Conservation (phyloP, 176 grass and related monocot species). For the Aegilops speltoides region DNA sequence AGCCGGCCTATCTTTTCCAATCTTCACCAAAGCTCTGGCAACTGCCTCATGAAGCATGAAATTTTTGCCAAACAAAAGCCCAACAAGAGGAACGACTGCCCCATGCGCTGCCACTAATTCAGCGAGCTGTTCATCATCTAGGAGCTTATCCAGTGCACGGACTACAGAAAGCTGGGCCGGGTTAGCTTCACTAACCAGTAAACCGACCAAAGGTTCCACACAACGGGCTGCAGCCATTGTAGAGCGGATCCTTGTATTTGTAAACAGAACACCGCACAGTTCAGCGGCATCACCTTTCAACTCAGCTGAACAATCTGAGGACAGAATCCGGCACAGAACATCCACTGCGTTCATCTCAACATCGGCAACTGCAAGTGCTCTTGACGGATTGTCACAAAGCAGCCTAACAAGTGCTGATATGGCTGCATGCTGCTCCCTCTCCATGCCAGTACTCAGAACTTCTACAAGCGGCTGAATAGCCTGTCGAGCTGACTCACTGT, state of each 20-base stretch:
- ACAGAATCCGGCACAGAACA: slow-evolving; percentile 90
- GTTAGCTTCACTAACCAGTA: slow-evolving; percentile 79
- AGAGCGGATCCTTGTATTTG: slow-evolving; percentile 96
- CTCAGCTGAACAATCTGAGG: slow-evolving; percentile 84
- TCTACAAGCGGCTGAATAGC: slow-evolving; percentile 98
- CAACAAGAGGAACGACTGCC: slow-evolving; percentile 82
- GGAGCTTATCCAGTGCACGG: slow-evolving; percentile 89
- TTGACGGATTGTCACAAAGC: slow-evolving; percentile 91
- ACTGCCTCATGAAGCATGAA: slow-evolving; percentile 87
- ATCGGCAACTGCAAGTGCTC: slow-evolving; percentile 85
- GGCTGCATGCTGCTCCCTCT: slow-evolving; percentile 97
- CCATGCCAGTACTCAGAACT: slow-evolving; percentile 93
- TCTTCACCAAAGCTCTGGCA: slow-evolving; percentile 89
- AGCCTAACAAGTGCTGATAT: slow-evolving; percentile 95
- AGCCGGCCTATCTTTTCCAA: slow-evolving; percentile 89
- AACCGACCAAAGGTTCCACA: slow-evolving; percentile 86
- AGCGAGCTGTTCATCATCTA: slow-evolving; percentile 95
- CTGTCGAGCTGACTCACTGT: slow-evolving; percentile 84
- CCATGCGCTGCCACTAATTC: slow-evolving; percentile 92
- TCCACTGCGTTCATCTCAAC: slow-evolving; percentile 98
- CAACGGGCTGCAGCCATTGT: slow-evolving; percentile 86
- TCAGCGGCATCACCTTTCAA: slow-evolving; percentile 98
- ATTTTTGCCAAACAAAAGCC: slow-evolving; percentile 92
- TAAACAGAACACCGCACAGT: slow-evolving; percentile 91
- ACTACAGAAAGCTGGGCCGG: slow-evolving; percentile 94